Evolutionary conservation across 2,329 filamentous ascomycete genomes (phyloP).

Genomic region (Escovopsis sp.): DNA sequence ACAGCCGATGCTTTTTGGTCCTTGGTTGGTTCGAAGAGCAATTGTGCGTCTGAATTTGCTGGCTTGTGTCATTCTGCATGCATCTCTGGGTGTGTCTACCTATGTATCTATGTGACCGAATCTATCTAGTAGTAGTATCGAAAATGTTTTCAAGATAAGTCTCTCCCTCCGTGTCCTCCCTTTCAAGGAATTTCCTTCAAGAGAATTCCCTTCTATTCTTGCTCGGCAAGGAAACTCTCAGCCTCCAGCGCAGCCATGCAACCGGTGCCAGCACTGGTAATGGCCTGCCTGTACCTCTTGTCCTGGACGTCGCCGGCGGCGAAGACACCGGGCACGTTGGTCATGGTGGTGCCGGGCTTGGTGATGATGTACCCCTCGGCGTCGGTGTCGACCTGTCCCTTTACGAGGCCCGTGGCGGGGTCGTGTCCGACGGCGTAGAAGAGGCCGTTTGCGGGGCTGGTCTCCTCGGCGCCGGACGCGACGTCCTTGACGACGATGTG

Average conservation of each 20-base stretch:
- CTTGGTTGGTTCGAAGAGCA: no score
- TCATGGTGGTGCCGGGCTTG: constrained; percentile 74
- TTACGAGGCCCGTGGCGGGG: constrained; percentile 79
- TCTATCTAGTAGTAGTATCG: no score
- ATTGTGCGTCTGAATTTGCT: no score
- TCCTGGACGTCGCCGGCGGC: constrained; percentile 97
- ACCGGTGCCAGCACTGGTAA: constrained; percentile 90
- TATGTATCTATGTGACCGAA: neutral
- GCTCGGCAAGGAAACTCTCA: constrained; percentile 79
- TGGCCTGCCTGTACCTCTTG: constrained; percentile 94
- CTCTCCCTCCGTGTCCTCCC: no score
- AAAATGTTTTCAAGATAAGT: no score
- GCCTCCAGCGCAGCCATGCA: constrained; percentile 93
- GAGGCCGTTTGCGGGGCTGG: constrained; percentile 77
- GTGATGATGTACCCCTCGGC: constrained; percentile 85
- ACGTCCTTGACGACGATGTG: constrained; percentile 73
- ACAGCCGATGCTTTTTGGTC: no score
- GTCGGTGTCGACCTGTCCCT: constrained; percentile 79
- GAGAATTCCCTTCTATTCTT: constrained; percentile 33
- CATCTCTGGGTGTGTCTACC: no score
- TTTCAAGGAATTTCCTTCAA: no score
- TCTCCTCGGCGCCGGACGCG: constrained; percentile 60
- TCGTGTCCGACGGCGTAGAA: constrained; percentile 98
- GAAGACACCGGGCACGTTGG: constrained; percentile 83
- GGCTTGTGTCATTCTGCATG: no score